These are phyloP conservation scores for Chaetomiaceae sp. DNA, from an alignment of 2,329 filamentous ascomycete genomes.

Conservation along the genomic window DNA sequence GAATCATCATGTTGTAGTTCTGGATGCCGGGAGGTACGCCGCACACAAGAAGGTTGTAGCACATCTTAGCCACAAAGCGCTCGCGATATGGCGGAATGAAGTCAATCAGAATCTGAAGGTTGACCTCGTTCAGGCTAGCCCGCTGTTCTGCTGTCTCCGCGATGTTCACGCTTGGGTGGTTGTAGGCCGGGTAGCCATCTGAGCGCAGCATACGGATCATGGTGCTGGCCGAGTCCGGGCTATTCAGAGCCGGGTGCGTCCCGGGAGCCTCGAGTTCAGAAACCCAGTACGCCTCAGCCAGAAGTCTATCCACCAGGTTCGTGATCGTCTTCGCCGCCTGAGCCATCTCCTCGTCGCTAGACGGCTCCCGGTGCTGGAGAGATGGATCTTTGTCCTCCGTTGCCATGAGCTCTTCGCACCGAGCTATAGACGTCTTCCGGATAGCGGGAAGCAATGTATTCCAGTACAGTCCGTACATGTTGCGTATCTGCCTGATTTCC, in stretches of 20 bases:
- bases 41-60: slow-evolving; percentile 61
- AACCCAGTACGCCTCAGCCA: slow-evolving; percentile 26
- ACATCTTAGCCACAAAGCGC: slow-evolving; percentile 40
- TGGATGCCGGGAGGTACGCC: slow-evolving; percentile 56
- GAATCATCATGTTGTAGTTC: slow-evolving; percentile 65
- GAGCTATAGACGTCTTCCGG: slow-evolving; percentile 6
- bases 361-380: slow-evolving; percentile 17
- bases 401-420: slow-evolving; percentile 11
- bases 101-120: slow-evolving; percentile 23
- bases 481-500: not conserved
- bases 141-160: slow-evolving; percentile 18
- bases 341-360: slow-evolving; percentile 19
- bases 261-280: slow-evolving; percentile 20
- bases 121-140: slow-evolving; percentile 21
- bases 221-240: slow-evolving; percentile 28
- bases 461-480: slow-evolving; percentile 2
- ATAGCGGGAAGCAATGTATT: not conserved
- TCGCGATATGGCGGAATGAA: slow-evolving; percentile 23
- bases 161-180: slow-evolving; percentile 21
- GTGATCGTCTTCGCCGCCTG: slow-evolving; percentile 22
- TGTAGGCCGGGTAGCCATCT: slow-evolving; percentile 31
- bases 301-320: slow-evolving; percentile 28
- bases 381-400: slow-evolving; percentile 11
- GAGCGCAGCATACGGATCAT: slow-evolving; percentile 30
- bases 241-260: slow-evolving; percentile 16